Base-by-base conservation (phyloP, 106 monocot species). In the Platanthera zijinensis region DNA sequence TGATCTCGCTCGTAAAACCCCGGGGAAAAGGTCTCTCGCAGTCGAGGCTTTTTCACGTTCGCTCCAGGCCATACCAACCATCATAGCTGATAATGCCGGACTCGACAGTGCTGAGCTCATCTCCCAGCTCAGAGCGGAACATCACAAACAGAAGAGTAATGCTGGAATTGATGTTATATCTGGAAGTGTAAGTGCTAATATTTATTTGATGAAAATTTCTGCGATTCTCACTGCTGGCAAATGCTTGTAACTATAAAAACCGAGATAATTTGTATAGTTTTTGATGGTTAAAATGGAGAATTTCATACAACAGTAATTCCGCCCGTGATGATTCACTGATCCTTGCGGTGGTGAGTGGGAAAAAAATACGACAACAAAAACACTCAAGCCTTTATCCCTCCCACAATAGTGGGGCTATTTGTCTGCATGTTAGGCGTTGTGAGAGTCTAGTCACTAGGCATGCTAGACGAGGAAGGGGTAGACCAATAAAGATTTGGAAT, bases 51-150 rank as follows among this genome's bases (percentile, higher is more conserved):
- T 94, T 57, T 94, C 97, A 0, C 86, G 88, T 48, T 89, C 97
- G 1, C 94, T 99, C 39, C 89, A 85, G 67, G 71, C 89, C 28
- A 94, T 99, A 63, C 97, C 97, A 1, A 94, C 89, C 11, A 99
- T 84, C 71, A 94, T 99, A 30, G 89, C 97, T 48, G 97, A 94
- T 57, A 99, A 99, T 88, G 94, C 97, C 52, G 97, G 97, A 18
- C 25, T 99, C 48, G 97, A 99, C 69, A 94, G 94, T 71, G 97
- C 97, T 3, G 94, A 99, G 78, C 80, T 99, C 12, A 92, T 94
- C 56, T 94, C 97, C 22, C 88, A 92, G 77, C 97, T 99, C 51
- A 87, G 96, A 59, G 96, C 96, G 14, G 93, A 93, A 77, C 96
- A 97, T 76, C 96, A 97, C 82, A 90, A 85, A 59, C 87, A 89